Evolutionary conservation across 805 yeast species (phyloP), one percentile per base, ranked within the genome.

Genomic region (Tetrapisispora pingtungensis): DNA sequence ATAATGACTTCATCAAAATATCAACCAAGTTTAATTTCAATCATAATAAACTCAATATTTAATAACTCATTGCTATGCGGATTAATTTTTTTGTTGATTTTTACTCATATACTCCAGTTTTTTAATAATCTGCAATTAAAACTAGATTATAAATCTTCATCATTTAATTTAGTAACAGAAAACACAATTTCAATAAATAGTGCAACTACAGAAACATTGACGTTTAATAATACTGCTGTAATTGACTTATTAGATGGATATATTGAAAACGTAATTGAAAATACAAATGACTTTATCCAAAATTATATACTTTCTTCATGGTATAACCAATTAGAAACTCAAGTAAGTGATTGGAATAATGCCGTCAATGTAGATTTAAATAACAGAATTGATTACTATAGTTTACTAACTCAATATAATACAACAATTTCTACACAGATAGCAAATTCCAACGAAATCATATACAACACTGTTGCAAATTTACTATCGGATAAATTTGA

Each of bases 401-500:
- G 35, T 6, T 18, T 40, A 10, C 24, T 55, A 26, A 31, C 27
- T 26, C 31, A 27, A 12, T 45, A 44, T 19, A 49, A 52, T 41
- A 27, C 47, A n/a, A 43, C 46, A 12, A 46, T 53, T 10, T 38
- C 24, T 13, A 36, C 42, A 8, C 39, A 46, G 26, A 36, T 55
- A 20, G 26, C 36, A 10, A 33, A 26, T 7, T 51, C 53, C 40
- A 48, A 57, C 13, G 17, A 19, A 22, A 38, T 41, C 26, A 47
- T 55, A 8, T 49, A 50, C 18, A 42, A 44, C 12, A 47, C 57
- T 6, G 33, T 51, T 14, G 42, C 41, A 10, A 41, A 34, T 10
- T 31, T 55, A 15, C 24, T 50, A 4, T 35, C 38, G 10, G 43
- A 47, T 28, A 51, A 54, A 8, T 42, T 46, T 13, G 30, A 47